These are phyloP conservation scores for Clavispora vitiphila DNA, from an alignment of 805 yeast species.

Conservation along the genomic window DNA sequence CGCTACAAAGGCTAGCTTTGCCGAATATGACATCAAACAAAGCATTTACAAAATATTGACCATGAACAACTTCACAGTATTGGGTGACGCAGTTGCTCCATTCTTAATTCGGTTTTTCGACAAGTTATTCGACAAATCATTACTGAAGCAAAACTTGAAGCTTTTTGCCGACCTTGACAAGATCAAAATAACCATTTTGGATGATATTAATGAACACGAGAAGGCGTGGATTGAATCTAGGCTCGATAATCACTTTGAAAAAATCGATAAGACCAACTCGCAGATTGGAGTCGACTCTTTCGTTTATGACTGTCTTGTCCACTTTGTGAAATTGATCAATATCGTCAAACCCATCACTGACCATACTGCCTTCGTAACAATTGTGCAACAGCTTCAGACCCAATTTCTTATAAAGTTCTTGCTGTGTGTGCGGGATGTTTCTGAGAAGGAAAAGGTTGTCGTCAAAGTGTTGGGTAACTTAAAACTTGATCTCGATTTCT, in stretches of 20 bases:
- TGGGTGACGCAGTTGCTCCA: slow-evolving; percentile 29
- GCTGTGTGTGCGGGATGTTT: slow-evolving; percentile 23
- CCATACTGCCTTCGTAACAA: slow-evolving; percentile 27
- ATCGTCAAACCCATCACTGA: slow-evolving; percentile 38
- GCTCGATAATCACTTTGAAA: slow-evolving; percentile 22
- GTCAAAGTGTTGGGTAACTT: slow-evolving; percentile 22
- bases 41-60: slow-evolving; percentile 36
- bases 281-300: slow-evolving; percentile 31
- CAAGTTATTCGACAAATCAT: slow-evolving; percentile 28
- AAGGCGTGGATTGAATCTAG: slow-evolving; percentile 28
- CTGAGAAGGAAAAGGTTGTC: slow-evolving; percentile 14
- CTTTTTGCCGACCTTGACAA: slow-evolving; percentile 39
- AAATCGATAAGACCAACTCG: not conserved
- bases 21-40: slow-evolving; percentile 16
- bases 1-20: slow-evolving; percentile 6
- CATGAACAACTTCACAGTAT: slow-evolving; percentile 39
- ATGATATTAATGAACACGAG: slow-evolving; percentile 35
- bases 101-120: slow-evolving; percentile 30
- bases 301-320: slow-evolving; percentile 34
- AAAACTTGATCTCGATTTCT: slow-evolving; percentile 34
- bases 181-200: slow-evolving; percentile 34
- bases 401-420: slow-evolving; percentile 30
- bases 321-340: slow-evolving; percentile 37
- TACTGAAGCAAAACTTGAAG: slow-evolving; percentile 34
- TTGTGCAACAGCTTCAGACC: slow-evolving; percentile 35